phyloP scores from a whole-genome alignment of 192 early-diverging fungal species.

The Helicostylum pulchrum region DNA sequence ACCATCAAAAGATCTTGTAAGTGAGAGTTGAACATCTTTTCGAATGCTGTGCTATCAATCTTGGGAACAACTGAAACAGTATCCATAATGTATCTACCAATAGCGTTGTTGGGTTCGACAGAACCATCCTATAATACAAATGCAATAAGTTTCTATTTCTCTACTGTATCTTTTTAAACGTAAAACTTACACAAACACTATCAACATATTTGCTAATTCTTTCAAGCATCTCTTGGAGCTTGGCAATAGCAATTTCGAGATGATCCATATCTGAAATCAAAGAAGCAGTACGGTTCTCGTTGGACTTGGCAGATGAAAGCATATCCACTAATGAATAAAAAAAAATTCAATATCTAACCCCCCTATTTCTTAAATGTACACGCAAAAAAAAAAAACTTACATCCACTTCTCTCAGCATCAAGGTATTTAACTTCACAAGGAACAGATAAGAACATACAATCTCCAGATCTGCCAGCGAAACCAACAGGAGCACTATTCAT shows the following conservation, averaged over 20 bases:
- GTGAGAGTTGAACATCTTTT: constrained; percentile 92
- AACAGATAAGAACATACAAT: constrained; percentile 86
- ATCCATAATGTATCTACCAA: constrained; percentile 94
- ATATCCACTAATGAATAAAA: constrained; percentile 54
- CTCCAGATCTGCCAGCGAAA: constrained; percentile 65
- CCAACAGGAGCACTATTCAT: constrained; percentile 71
- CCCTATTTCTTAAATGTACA: too few relatives aligned
- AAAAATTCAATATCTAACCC: background rate
- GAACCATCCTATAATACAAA: constrained; percentile 37
- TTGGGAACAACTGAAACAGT: constrained; percentile 86
- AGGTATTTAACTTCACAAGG: constrained; percentile 88
- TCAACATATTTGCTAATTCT: constrained; percentile 80
- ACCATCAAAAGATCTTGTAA: constrained; percentile 96
- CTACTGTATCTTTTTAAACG: too few relatives aligned
- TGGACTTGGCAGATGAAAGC: constrained; percentile 59
- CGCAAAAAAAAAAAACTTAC: constrained; percentile 37
- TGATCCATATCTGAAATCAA: constrained; percentile 89
- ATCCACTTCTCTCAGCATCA: constrained; percentile 85
- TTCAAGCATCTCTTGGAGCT: constrained; percentile 83
- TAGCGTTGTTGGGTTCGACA: constrained; percentile 62
- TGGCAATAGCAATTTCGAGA: constrained; percentile 72
- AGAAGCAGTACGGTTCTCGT: constrained; percentile 48
- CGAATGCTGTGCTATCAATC: constrained; percentile 81
- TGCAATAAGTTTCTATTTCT: too few relatives aligned
- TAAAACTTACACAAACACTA: constrained; percentile 54